A percentile compares a stretch with the other conserved stretches of the same genome.
Evolutionary conservation across 345 rosid species (phyloP).

Genomic region (Conringia planisiliqua): DNA sequence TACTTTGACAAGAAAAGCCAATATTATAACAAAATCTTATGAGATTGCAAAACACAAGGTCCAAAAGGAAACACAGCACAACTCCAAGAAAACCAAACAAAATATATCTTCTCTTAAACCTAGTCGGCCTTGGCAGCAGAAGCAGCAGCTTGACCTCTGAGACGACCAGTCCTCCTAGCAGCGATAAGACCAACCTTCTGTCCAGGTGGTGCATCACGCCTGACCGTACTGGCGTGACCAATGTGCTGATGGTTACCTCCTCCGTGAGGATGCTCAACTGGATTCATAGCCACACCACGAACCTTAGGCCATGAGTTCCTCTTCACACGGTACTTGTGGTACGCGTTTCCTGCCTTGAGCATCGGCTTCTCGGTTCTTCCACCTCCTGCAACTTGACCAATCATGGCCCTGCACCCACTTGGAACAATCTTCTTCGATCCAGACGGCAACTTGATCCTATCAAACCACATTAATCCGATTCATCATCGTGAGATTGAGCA

Average conservation of each 20-base stretch:
- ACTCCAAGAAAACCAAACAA: not conserved
- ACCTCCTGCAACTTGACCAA: conserved; percentile 77
- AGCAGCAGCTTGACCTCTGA: conserved; percentile 75
- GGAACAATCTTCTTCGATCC: conserved; percentile 69
- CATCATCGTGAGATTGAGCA: not conserved
- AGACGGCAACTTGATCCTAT: conserved; percentile 73
- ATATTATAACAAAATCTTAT: not conserved
- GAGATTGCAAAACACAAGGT: conserved; percentile 12
- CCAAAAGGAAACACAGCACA: conserved; percentile 6
- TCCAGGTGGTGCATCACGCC: conserved; percentile 73
- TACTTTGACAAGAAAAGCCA: not conserved
- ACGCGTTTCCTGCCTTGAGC: conserved; percentile 75
- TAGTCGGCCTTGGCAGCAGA: conserved; percentile 62
- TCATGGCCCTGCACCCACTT: conserved; percentile 73
- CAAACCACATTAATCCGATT: not conserved
- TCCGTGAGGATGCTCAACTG: conserved; percentile 83
- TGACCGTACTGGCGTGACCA: conserved; percentile 67
- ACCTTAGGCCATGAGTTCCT: conserved; percentile 87
- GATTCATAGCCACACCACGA: conserved; percentile 86
- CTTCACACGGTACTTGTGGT: conserved; percentile 68
- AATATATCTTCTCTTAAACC: conserved; percentile 21
- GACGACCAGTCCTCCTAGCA: conserved; percentile 75
- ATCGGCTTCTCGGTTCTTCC: conserved; percentile 80
- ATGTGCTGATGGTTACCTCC: conserved; percentile 87
- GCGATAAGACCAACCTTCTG: conserved; percentile 82